Evolutionary conservation across 2,329 filamentous ascomycete species (phyloP).

Genomic region (Xylariaceae sp.): DNA sequence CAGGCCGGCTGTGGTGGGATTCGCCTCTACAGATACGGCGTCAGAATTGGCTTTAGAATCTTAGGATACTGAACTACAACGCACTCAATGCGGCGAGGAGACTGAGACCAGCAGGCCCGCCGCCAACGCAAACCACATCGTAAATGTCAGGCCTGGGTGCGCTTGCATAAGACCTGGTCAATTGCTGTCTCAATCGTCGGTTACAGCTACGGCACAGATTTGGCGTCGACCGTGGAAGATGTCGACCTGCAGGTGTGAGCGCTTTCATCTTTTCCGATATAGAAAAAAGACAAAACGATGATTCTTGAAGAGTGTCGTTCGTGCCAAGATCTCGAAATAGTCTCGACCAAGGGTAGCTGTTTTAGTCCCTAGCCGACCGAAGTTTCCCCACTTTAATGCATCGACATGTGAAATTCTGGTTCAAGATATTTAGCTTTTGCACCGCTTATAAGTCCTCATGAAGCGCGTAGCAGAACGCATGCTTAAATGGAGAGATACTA

Average conservation of each 20-base stretch:
- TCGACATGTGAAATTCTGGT: neutral
- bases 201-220: slow-evolving; percentile 55
- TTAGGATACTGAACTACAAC: slow-evolving; percentile 30
- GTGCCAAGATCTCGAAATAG: slow-evolving; percentile 11
- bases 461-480: too few species aligned
- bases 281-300: neutral
- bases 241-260: slow-evolving; percentile 29
- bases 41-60: slow-evolving; percentile 11
- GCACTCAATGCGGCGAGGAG: slow-evolving; percentile 77
- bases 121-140: slow-evolving; percentile 91
- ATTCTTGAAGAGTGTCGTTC: neutral
- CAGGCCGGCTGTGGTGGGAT: slow-evolving; percentile 74
- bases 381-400: slow-evolving; percentile 1
- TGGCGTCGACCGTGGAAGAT: slow-evolving; percentile 29
- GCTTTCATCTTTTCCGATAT: slow-evolving; percentile 33
- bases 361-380: neutral
- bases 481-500: too few species aligned
- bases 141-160: slow-evolving; percentile 72
- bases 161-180: slow-evolving; percentile 50
- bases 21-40: slow-evolving; percentile 64
- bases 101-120: slow-evolving; percentile 87
- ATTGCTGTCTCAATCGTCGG: slow-evolving; percentile 44
- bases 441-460: too few species aligned
- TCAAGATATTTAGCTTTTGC: too few species aligned
- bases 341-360: neutral